Conservation (phyloP, 1,139 yeast species). For the Geotrichum reessii region DNA sequence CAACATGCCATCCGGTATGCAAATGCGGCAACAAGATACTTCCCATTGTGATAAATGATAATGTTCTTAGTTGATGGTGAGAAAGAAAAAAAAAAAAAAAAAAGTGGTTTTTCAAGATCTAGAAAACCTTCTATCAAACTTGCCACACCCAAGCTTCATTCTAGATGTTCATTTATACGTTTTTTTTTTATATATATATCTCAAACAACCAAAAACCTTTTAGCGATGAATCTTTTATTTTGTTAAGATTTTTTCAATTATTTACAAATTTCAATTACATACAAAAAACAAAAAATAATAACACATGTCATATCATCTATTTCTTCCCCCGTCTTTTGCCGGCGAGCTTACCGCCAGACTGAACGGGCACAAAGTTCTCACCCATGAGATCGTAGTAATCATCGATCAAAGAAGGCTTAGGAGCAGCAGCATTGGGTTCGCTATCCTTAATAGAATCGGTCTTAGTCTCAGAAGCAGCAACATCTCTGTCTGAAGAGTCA, state of each 20-base stretch:
- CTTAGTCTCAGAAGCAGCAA: constrained; percentile 20
- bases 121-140: neutral
- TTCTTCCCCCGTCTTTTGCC: constrained; percentile 42
- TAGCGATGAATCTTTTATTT: neutral
- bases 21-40: constrained; percentile 84
- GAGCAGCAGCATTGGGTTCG: constrained; percentile 7
- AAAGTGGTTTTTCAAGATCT: neutral
- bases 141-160: neutral
- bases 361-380: constrained; percentile 57
- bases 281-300: neutral
- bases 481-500: constrained; percentile 20
- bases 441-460: constrained; percentile 28
- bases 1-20: constrained; percentile 95
- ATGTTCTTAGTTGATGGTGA: neutral
- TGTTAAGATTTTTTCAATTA: neutral
- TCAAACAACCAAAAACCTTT: neutral
- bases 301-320: constrained; percentile 18
- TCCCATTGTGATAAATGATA: constrained; percentile 48
- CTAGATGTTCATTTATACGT: too few relatives aligned
- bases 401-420: constrained; percentile 38
- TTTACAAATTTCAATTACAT: neutral
- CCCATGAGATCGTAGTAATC: constrained; percentile 60
- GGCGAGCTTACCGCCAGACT: constrained; percentile 55
- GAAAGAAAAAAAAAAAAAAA: constrained; percentile 8
- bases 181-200: neutral